Evolutionary conservation across 345 rosid species (phyloP).

Genomic region (Populus alba): DNA sequence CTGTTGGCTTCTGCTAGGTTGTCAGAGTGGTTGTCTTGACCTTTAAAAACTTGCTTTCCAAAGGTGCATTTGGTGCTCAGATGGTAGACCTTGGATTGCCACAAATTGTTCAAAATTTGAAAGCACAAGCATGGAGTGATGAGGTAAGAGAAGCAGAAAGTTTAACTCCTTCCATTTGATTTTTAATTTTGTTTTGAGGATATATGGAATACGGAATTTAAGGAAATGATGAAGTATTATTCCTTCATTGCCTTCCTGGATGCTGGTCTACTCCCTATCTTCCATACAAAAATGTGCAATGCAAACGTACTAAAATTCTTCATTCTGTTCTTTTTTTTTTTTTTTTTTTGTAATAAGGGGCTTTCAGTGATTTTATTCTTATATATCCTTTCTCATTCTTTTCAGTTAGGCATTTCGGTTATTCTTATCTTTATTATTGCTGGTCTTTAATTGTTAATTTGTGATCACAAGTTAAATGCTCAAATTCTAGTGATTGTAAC

Average conservation of each 20-base stretch:
- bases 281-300: too few species aligned
- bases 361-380: background rate
- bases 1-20: conserved; percentile 50
- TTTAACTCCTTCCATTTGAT: background rate
- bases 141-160: conserved; percentile 54
- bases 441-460: too few species aligned
- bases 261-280: background rate
- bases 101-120: conserved; percentile 81
- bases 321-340: background rate
- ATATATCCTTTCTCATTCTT: too few species aligned
- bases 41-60: conserved; percentile 75
- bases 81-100: conserved; percentile 97
- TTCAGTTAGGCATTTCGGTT: too few species aligned
- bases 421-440: too few species aligned
- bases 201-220: background rate
- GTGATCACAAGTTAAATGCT: too few species aligned
- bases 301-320: background rate
- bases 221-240: background rate
- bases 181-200: background rate
- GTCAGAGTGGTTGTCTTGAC: conserved; percentile 87
- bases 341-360: background rate
- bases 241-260: background rate
- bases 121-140: conserved; percentile 97
- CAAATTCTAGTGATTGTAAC: too few species aligned
- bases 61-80: conserved; percentile 85